Evolutionary conservation across 192 early-diverging fungal genomes (phyloP).

Genomic region (Geosiphon pyriformis): DNA sequence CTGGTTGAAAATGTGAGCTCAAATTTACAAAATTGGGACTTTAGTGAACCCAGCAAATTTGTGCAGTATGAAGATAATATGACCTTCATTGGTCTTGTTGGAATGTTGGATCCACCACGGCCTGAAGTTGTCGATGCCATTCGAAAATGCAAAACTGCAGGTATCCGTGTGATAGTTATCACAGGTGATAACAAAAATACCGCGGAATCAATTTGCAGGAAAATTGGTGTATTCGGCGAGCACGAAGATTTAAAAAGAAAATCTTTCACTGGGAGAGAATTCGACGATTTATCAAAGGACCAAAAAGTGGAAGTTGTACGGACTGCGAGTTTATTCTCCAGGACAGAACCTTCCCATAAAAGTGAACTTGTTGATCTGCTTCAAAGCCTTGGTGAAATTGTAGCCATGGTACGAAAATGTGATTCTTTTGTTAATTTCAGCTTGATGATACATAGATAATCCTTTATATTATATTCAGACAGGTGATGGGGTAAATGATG

Average conservation of each 20-base stretch:
- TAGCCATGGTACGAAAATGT: constrained; percentile 67
- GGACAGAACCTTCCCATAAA: constrained; percentile 96
- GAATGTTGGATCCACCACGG: constrained; percentile 97
- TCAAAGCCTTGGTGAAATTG: constrained; percentile 74
- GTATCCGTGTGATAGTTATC: constrained; percentile 97
- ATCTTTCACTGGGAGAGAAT: constrained; percentile 90
- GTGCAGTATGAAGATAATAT: constrained; percentile 72
- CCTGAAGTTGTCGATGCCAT: constrained; percentile 85
- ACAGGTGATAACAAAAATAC: constrained; percentile 98
- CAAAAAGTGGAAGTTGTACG: constrained; percentile 71
- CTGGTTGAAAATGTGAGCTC: constrained; percentile 66
- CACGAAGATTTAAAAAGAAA: constrained; percentile 61
- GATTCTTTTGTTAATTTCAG: neutral
- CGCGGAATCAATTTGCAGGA: constrained; percentile 90
- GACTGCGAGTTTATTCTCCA: constrained; percentile 81
- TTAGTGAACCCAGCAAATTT: constrained; percentile 64
- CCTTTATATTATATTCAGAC: constrained; percentile 44
- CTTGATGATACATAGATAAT: neutral
- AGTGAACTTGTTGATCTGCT: constrained; percentile 88
- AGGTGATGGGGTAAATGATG: constrained; percentile 99
- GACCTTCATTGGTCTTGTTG: constrained; percentile 92
- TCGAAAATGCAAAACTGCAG: constrained; percentile 81
- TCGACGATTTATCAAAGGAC: constrained; percentile 71
- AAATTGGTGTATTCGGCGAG: constrained; percentile 85
- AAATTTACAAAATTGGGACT: constrained; percentile 32